Conservation (phyloP, 805 yeast species). For the Candida pseudoglaebosa region DNA sequence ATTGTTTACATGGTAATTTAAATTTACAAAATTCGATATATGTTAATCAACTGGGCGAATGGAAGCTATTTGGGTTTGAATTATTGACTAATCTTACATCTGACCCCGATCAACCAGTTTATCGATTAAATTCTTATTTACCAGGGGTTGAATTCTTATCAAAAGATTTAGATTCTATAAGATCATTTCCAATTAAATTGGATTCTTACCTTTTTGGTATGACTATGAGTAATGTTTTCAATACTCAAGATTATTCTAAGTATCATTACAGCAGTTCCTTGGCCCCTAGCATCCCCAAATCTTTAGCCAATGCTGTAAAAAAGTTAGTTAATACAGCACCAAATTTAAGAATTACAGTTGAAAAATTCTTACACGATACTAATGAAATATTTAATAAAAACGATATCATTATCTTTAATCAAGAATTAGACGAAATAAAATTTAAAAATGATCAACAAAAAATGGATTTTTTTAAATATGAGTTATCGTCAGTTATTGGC, state of each 20-base stretch:
- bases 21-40: conserved; percentile 51
- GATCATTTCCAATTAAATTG: conserved; percentile 39
- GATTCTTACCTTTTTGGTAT: conserved; percentile 67
- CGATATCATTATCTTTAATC: conserved; percentile 48
- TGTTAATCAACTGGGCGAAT: conserved; percentile 67
- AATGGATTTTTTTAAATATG: conserved; percentile 35
- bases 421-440: conserved; percentile 52
- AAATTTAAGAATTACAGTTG: conserved; percentile 31
- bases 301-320: conserved; percentile 5
- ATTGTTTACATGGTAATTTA: conserved; percentile 63
- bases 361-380: conserved; percentile 24
- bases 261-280: conserved; percentile 7
- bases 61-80: conserved; percentile 85
- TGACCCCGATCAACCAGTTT: conserved; percentile 44
- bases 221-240: conserved; percentile 43
- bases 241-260: conserved; percentile 11
- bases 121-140: conserved; percentile 25
- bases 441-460: conserved; percentile 54
- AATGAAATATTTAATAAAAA: conserved; percentile 30
- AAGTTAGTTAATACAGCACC: conserved; percentile 35
- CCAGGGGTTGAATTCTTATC: conserved; percentile 22
- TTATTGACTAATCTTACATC: conserved; percentile 46
- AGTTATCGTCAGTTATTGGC: conserved; percentile 21
- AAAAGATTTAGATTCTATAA: conserved; percentile 41
- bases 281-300: conserved; percentile 5